Conservation (phyloP, 169 alveolate genomes). For the Plasmodium vinckei region DNA sequence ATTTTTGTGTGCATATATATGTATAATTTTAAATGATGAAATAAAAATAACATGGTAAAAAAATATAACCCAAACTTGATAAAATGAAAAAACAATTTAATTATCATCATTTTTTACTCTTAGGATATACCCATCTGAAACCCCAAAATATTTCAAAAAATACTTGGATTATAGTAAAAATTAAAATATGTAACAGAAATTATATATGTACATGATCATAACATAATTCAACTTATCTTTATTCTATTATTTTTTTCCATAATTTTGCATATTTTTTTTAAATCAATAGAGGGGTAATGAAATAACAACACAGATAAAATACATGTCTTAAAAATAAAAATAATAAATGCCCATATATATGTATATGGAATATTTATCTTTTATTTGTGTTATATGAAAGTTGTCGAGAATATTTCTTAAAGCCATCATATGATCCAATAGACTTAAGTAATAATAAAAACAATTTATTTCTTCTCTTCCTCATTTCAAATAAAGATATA, state of each 20-base stretch:
- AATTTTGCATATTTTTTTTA: background rate
- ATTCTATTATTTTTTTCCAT: background rate
- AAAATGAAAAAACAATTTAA: background rate
- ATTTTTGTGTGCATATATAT: background rate
- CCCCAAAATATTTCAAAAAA: slow-evolving; percentile 65
- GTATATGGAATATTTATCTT: too few species aligned
- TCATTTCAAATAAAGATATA: background rate
- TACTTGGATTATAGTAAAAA: slow-evolving; percentile 54
- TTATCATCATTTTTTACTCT: background rate
- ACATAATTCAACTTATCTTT: background rate
- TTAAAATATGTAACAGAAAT: background rate
- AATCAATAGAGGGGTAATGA: slow-evolving; percentile 23
- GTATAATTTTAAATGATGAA: background rate
- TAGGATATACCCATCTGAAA: slow-evolving; percentile 67
- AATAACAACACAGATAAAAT: background rate
- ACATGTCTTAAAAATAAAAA: background rate
- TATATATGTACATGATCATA: background rate
- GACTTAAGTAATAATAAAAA: slow-evolving; percentile 42
- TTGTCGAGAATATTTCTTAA: slow-evolving; percentile 72
- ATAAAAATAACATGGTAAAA: background rate
- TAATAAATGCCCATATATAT: background rate
- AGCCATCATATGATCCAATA: slow-evolving; percentile 48
- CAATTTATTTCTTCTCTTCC: background rate
- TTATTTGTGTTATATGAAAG: slow-evolving; percentile 16
- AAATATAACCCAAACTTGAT: background rate